Evolutionary conservation across 495 filamentous ascomycete genomes (phyloP), one percentile per base, ranked within the genome.

Genomic region (Trichoderma asperelloides): DNA sequence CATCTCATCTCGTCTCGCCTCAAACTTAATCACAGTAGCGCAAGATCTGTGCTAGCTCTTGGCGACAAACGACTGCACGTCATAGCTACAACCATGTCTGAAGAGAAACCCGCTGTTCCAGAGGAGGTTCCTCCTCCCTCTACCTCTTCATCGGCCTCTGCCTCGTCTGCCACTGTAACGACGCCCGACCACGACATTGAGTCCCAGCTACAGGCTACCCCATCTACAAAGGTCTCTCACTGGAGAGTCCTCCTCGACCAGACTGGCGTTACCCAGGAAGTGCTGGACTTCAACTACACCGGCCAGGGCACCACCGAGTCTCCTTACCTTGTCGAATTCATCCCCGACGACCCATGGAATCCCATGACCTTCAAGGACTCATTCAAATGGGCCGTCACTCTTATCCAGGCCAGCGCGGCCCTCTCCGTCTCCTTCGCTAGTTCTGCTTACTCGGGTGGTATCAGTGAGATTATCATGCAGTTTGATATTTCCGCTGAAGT

Each of bases 391-490:
- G 72, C 72, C n/a, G 85, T 89, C 67, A 89, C 89, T 1, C 68
- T 85, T 60, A 55, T 88, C 16, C 84, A 87, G 62, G 88, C 90
- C 30, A 68, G 90, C 45, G 84, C 88, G 21, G 91, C 89, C 0
- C 80, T 94, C 63, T 86, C 87, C 25, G 89, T 94, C 28, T 80
- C 91, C 18, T 86, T 96, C 69, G 89, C 88, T 41, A 91, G 89
- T 11, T 91, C 90, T 1, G 90, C 90, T 13, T 93, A 88, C 70
- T 79, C 89, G 37, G 89, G 90, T 43, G 91, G 91, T 71, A 76
- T 90, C 15, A 72, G 74, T n/a, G 78, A 89, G 68, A 85, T 92
- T 63, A 77, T 85, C 68, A 37, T 25, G 16, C 77, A 86, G 33
- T 91, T 91, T 69, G 47, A 81, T n/a, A 80, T 88, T 49, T 82